Evolutionary conservation across 257 asterid species (phyloP), one percentile per base, ranked within the genome.

Genomic region (Ligustrum vulgare): DNA sequence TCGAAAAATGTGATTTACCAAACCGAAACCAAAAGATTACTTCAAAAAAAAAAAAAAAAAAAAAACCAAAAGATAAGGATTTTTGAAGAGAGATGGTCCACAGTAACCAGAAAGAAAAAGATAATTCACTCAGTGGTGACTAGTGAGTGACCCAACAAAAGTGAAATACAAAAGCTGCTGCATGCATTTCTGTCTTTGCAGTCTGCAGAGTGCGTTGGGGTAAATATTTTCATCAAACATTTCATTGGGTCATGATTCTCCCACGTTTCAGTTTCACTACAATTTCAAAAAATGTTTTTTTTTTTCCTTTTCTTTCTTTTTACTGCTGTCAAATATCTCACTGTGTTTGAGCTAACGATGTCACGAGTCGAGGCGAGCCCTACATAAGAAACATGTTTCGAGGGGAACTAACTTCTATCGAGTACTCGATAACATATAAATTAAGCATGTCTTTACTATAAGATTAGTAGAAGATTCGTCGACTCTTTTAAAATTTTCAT

Each of bases 171-270:
- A 45, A 63, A 65, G 70, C 64, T 56, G 67, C 47, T 10, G 13
- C 65, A 6, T 20, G 65, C 67, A 60, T 60, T 60, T 60, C 67
- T 60, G 67, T 60, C 80, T 75, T 65, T 73, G 77, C 72, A n/a
- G 66, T 75, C 58, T 73, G 77, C 72, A n/a, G 66, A 51, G 62
- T 51, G 62, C 18, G 10, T 79, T 73, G 70, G 75, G 80, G 56
- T 33, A 4, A 34, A 64, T 15, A 47, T 51, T 49, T 72, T 80
- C 79, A 77, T 37, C 76, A 49, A 71, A 77, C 67, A 65, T 68
- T 76, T 76, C 70, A 60, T 80, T 80, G 83, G 62, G 73, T 56
- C 28, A 72, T 76, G 70, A 82, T 79, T 60, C 80, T 32, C 54
- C 51, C 81, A 77, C 67, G 71, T 77, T 80, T 69, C 75, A 8